Percentiles rank a stretch among this genome's conserved stretches.
phyloP scores from a whole-genome alignment of 2,329 filamentous ascomycete species.

The Pseudocercospora macadamiae region DNA sequence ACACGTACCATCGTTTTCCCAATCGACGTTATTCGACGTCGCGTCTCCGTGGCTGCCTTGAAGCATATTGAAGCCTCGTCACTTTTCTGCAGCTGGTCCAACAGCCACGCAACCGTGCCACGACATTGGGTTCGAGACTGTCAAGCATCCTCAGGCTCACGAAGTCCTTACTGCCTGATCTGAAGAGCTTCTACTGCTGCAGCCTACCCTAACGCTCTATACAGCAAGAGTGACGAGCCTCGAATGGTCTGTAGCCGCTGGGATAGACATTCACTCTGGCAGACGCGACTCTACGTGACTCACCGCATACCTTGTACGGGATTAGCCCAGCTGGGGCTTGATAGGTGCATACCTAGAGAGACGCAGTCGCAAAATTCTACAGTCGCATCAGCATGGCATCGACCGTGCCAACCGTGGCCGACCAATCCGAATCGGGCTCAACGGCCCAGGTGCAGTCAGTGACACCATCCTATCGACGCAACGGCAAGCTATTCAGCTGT shows the following conservation, averaged over 20 bases:
- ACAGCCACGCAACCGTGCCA: background rate
- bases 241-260: background rate
- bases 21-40: background rate
- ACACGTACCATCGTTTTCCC: too few species aligned
- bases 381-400: slow-evolving; percentile 2
- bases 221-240: background rate
- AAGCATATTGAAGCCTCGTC: background rate
- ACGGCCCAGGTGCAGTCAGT: slow-evolving; percentile 13
- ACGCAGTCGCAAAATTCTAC: background rate
- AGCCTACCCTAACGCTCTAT: slow-evolving; percentile 13
- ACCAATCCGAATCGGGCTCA: background rate
- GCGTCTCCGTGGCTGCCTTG: background rate
- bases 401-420: background rate
- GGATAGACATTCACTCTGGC: background rate
- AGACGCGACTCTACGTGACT: background rate
- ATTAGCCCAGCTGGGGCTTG: background rate
- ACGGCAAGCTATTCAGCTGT: slow-evolving; percentile 41
- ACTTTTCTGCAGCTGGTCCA: background rate
- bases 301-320: background rate
- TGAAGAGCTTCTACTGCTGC: slow-evolving; percentile 1
- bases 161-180: background rate
- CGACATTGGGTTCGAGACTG: background rate
- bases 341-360: background rate
- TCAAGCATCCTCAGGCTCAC: slow-evolving; percentile 8
- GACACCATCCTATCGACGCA: slow-evolving; percentile 33